Evolutionary conservation across 257 asterid species (phyloP), one percentile per base, ranked within the genome.

Genomic region (Oldenlandia corymbosa): DNA sequence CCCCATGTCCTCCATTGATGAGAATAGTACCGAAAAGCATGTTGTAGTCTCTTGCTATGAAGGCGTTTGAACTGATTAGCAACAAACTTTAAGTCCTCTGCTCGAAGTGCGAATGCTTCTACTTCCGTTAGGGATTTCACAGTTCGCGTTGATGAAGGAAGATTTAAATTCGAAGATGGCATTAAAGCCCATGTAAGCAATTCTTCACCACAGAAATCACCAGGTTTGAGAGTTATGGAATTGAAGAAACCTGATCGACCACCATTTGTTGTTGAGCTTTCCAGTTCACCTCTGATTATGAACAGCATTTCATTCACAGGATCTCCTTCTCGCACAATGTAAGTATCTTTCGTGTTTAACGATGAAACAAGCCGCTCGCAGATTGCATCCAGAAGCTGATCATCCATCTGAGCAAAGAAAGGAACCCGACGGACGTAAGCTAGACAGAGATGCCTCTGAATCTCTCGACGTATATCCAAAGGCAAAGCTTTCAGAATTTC

Each of bases 1-100:
- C 93, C 94, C 97, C 97, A 87, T 13, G 93, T 84, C 75, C 96
- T 79, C 97, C 96, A 90, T 42, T 87, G 97, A 60, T 87, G 94
- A 0, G 97, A 90, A 72, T 85, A 85, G 53, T 77, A 88, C 1
- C 96, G 71, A 54, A 90, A 90, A 20, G 91, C 87, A 63, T 90
- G 89, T 70, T 90, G 97, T 47, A 90, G 72, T 60, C 81, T 90
- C 84, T 87, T 90, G 80, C 93, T 87, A 60, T 90, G 97, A 24
- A 90, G 78, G 34, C 88, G 78, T 34, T 81, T 90, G 58, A 90
- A 90, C 58, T 87, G 97, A 52, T 66, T 75, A 0, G 96, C 95
- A 1, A 90, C 91, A 64, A 82, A 87, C 62, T 79, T 87, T 62
- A 90, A 90, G 71, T 87, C 90, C 30, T 90, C 90, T 5, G 96